Conservation (phyloP, 345 rosid genomes). For the Eutrema japonicum region DNA sequence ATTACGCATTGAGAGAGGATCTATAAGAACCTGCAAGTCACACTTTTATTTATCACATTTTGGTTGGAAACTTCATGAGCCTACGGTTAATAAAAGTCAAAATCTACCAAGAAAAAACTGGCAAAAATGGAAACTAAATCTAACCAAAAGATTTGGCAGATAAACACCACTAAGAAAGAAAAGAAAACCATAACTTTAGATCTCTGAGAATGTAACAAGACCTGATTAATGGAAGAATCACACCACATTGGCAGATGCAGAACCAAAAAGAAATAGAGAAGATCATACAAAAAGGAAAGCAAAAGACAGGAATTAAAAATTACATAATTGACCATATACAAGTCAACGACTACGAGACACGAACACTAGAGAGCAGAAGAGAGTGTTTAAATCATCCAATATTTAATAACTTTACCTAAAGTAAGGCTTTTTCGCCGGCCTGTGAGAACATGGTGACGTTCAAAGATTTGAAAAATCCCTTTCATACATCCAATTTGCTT, state of each 20-base stretch:
- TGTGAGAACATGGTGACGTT: slow-evolving; percentile 63
- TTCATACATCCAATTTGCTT: slow-evolving; percentile 98
- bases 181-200: slow-evolving; percentile 26
- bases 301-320: not conserved
- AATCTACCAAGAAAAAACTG: slow-evolving; percentile 36
- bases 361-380: slow-evolving; percentile 27
- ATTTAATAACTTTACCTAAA: slow-evolving; percentile 53
- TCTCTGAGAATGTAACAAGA: slow-evolving; percentile 25
- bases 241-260: slow-evolving; percentile 28
- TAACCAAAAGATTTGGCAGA: slow-evolving; percentile 40
- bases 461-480: slow-evolving; percentile 87
- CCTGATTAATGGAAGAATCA: not conserved
- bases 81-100: slow-evolving; percentile 33
- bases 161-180: slow-evolving; percentile 34
- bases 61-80: slow-evolving; percentile 29
- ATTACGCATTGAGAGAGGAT: not conserved
- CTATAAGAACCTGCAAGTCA: slow-evolving; percentile 29
- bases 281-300: slow-evolving; percentile 10
- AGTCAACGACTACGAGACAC: slow-evolving; percentile 45
- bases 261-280: slow-evolving; percentile 22
- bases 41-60: slow-evolving; percentile 30
- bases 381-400: slow-evolving; percentile 23
- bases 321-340: slow-evolving; percentile 26
- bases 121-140: slow-evolving; percentile 20
- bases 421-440: slow-evolving; percentile 70